Evolutionary conservation across 768 basidiomycete genomes (phyloP), one percentile per base, ranked within the genome.

Genomic region (Leccinum boreale): DNA sequence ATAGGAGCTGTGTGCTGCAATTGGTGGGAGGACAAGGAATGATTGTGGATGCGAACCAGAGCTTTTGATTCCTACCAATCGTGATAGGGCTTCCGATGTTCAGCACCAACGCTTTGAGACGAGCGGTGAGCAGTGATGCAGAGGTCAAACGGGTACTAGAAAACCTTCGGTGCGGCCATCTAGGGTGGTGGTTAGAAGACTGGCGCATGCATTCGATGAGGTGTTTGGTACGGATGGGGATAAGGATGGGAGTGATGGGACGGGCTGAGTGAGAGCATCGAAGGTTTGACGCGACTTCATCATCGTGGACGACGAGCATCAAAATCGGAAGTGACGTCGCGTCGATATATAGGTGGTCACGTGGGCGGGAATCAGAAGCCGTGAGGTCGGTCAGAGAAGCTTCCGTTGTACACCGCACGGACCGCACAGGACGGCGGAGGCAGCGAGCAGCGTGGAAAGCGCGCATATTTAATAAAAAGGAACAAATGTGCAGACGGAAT

Each of bases 31-130:
- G 28, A 49, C 12, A 39, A 57, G 7, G 17, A 36, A 44, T 48
- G 55, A 42, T 11, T 5, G 31, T 26, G 52, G 4, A 39, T 33
- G 31, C 53, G 26, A 56, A 90, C 89, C 89, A 91, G 45, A 78
- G 70, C 21, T 80, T 76, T n/a, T 86, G 81, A 63, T 89, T 86
- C 64, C 90, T 79, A 21, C 90, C 90, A 47, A 92, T 86, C 0
- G 78, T 82, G 7, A 82, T 78, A 6, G 90, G 86, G 61, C 79
- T 83, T 58, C 81, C 81, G 50, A 89, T 70, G 42, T 78, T 83
- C 42, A 92, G 69, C 17, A 84, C 62, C 17, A 91, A 75, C 11
- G 78, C 90, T 90, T 62, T 33, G 21, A 12, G 21, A 39, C 29
- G 12, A n/a, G 6, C 5, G 42, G 35, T 62, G 47, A 62, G 58